These are phyloP conservation scores for Centella asiatica DNA, from an alignment of 129 eudicot genomes.

Conservation along the genomic window DNA sequence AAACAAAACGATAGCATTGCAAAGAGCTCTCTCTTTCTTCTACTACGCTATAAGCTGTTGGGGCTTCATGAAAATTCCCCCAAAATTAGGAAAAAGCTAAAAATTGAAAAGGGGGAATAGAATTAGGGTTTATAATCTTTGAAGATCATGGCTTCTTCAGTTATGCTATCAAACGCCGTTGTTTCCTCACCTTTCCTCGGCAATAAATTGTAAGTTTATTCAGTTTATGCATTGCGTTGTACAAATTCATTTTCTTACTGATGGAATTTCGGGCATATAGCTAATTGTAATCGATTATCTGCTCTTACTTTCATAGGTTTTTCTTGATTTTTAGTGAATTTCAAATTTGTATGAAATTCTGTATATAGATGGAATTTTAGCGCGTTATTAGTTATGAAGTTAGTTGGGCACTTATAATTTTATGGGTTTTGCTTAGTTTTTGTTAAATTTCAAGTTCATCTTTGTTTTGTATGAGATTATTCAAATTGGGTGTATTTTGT, in stretches of 20 bases:
- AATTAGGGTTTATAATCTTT: not conserved
- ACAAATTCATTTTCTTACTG: not conserved
- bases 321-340: not conserved
- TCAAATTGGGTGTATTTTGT: not conserved
- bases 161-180: conserved; percentile 40
- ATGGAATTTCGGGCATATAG: not conserved
- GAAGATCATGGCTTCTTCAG: conserved; percentile 34
- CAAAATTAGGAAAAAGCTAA: no score
- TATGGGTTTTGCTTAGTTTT: not conserved
- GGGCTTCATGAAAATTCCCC: not conserved
- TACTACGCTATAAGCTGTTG: not conserved
- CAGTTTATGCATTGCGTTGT: not conserved
- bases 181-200: conserved; percentile 49
- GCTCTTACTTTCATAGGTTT: not conserved
- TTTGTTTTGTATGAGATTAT: not conserved
- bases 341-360: not conserved
- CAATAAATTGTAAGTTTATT: conserved; percentile 41
- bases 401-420: not conserved
- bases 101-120: not conserved
- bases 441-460: no score
- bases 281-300: no score
- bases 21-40: not conserved
- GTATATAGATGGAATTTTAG: no score
- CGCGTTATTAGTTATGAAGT: no score
- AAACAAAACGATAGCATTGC: not conserved